Conservation (phyloP, 257 asterid genomes). For the Petrea volubilis region DNA sequence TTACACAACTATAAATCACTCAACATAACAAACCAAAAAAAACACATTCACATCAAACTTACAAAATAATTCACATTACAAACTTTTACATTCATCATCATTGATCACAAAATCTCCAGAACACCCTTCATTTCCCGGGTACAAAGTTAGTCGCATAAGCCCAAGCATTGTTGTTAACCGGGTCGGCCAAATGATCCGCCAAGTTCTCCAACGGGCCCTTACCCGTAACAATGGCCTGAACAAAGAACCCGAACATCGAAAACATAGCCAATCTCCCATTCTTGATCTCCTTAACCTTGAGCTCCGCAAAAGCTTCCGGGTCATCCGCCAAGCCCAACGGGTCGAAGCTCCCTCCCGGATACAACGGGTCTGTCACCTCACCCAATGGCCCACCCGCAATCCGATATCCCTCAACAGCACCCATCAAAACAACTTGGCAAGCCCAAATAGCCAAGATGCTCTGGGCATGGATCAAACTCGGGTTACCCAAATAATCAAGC, state of each 20-base stretch:
- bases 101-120: too few species aligned
- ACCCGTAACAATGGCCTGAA: conserved; percentile 63
- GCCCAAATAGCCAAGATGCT: conserved; percentile 78
- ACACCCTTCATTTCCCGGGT: conserved; percentile 43
- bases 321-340: conserved; percentile 54
- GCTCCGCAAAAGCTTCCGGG: conserved; percentile 61
- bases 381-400: conserved; percentile 55
- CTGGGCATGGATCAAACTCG: conserved; percentile 65
- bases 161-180: conserved; percentile 61
- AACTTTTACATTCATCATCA: too few species aligned
- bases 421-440: conserved; percentile 57
- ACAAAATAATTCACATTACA: conserved; percentile 11
- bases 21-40: not conserved
- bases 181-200: conserved; percentile 50
- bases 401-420: conserved; percentile 68
- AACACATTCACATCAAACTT: not conserved
- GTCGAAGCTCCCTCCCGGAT: conserved; percentile 60
- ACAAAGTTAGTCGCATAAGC: conserved; percentile 51
- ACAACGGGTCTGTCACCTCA: conserved; percentile 46
- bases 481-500: conserved; percentile 63
- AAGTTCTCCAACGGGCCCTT: conserved; percentile 56
- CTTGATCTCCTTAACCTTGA: conserved; percentile 61
- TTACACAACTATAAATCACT: too few species aligned
- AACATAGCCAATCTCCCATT: conserved; percentile 65
- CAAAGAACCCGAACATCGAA: conserved; percentile 66